Evolutionary conservation across 1,284 basidiomycete genomes (phyloP).

Genomic region (Marasmius oreades): DNA sequence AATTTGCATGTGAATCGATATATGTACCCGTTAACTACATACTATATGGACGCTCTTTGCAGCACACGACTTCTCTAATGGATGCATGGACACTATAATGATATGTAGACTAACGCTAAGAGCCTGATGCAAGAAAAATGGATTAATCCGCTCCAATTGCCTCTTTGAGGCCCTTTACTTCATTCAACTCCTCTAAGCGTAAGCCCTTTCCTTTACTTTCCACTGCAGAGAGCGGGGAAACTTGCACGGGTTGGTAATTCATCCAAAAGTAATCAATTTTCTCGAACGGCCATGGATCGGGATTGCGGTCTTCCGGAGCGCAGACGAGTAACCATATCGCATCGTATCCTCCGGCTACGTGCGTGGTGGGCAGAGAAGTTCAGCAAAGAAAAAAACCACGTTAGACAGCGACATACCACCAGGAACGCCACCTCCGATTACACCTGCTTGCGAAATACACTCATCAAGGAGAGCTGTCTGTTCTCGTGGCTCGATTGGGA

Average conservation of each 20-base stretch:
- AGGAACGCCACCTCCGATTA: constrained; percentile 94
- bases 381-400: constrained; percentile 8
- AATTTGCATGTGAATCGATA: constrained; percentile 50
- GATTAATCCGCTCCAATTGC: constrained; percentile 27
- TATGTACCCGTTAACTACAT: constrained; percentile 11
- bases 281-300: constrained; percentile 39
- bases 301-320: constrained; percentile 50
- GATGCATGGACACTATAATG: neutral
- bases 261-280: constrained; percentile 76
- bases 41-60: neutral
- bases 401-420: constrained; percentile 63
- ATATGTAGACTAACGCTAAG: constrained; percentile 11
- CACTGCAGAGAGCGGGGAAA: constrained; percentile 75
- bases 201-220: constrained; percentile 78
- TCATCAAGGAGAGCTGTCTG: constrained; percentile 87
- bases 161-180: constrained; percentile 59
- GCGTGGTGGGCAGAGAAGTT: neutral
- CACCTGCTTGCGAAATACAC: constrained; percentile 75
- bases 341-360: constrained; percentile 91
- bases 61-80: no score
- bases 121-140: constrained; percentile 15
- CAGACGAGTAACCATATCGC: constrained; percentile 91
- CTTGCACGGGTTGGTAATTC: constrained; percentile 66
- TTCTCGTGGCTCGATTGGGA: constrained; percentile 89
- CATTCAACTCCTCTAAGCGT: constrained; percentile 56